phyloP scores from a whole-genome alignment of 371 early-diverging fungal species.

The Antonospora locustae region DNA sequence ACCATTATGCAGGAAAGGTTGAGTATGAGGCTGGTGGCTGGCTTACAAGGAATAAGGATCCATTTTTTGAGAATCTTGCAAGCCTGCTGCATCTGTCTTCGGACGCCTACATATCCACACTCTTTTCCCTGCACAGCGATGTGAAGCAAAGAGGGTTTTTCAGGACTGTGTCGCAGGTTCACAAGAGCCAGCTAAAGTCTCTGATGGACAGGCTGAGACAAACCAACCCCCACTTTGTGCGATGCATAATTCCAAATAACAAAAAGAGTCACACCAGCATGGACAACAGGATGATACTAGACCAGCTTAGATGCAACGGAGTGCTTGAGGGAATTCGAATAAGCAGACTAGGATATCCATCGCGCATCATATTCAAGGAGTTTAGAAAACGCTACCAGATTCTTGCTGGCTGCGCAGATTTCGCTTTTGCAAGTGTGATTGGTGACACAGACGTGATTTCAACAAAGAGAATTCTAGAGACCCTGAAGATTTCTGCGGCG shows the following conservation, averaged over 20 bases:
- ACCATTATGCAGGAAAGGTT: conserved; percentile 93
- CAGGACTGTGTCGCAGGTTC: conserved; percentile 77
- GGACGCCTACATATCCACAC: conserved; percentile 63
- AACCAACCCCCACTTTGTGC: conserved; percentile 93
- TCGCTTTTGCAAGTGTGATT: conserved; percentile 65
- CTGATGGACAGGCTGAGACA: conserved; percentile 74
- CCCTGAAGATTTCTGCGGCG: conserved; percentile 60
- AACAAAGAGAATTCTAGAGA: conserved; percentile 62
- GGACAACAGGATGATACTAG: conserved; percentile 67
- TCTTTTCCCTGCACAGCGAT: conserved; percentile 47
- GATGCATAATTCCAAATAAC: conserved; percentile 93
- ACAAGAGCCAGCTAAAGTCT: conserved; percentile 75
- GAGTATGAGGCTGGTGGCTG: conserved; percentile 82
- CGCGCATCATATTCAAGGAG: conserved; percentile 74
- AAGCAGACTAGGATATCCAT: conserved; percentile 88
- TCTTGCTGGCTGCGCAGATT: conserved; percentile 43
- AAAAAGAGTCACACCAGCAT: conserved; percentile 73
- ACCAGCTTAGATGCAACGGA: conserved; percentile 94
- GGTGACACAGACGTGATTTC: conserved; percentile 64
- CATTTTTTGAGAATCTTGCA: conserved; percentile 84
- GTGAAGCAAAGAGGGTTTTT: conserved; percentile 57
- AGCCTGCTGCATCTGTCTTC: conserved; percentile 65
- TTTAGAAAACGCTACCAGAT: conserved; percentile 85
- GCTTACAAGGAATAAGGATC: conserved; percentile 96
- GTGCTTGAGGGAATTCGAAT: conserved; percentile 97